Percentiles rank a stretch among this genome's conserved stretches.
Evolutionary conservation across 2,329 filamentous ascomycete species (phyloP).

Genomic region (Colletotrichum sp.): DNA sequence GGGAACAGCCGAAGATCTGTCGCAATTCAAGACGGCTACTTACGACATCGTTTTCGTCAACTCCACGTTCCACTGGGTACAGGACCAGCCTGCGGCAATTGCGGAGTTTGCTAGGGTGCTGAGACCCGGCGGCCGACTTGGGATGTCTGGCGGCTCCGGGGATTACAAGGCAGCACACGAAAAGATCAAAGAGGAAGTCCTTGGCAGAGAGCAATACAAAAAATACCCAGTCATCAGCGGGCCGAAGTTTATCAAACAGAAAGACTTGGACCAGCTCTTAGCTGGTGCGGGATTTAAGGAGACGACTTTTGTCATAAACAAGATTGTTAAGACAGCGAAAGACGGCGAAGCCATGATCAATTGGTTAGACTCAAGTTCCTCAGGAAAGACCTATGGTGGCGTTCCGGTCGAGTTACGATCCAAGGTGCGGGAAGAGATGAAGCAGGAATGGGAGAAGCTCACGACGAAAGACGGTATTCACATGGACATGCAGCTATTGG

Average conservation of each 20-base stretch:
- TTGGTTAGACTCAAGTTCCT: conserved; percentile 9
- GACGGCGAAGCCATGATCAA: conserved; percentile 1
- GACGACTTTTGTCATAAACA: neutral
- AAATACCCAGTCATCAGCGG: neutral
- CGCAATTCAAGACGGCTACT: conserved; percentile 32
- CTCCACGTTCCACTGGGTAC: conserved; percentile 11
- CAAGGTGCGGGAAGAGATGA: neutral
- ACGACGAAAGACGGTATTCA: neutral
- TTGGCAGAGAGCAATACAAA: neutral
- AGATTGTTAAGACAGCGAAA: neutral
- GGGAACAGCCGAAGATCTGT: conserved; percentile 40
- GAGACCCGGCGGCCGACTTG: neutral
- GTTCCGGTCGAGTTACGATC: neutral
- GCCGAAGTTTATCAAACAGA: neutral
- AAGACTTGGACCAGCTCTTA: neutral
- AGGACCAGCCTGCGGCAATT: neutral
- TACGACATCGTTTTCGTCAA: conserved; percentile 36
- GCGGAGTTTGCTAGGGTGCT: conserved; percentile 10
- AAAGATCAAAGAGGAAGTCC: neutral
- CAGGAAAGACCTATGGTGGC: neutral
- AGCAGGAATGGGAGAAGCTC: neutral
- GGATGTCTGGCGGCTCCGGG: conserved; percentile 3
- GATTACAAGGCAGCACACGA: neutral
- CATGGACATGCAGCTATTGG: neutral
- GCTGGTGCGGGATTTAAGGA: neutral